Conservation (phyloP, 768 basidiomycete species). For the Fomitopsis pulvina region DNA sequence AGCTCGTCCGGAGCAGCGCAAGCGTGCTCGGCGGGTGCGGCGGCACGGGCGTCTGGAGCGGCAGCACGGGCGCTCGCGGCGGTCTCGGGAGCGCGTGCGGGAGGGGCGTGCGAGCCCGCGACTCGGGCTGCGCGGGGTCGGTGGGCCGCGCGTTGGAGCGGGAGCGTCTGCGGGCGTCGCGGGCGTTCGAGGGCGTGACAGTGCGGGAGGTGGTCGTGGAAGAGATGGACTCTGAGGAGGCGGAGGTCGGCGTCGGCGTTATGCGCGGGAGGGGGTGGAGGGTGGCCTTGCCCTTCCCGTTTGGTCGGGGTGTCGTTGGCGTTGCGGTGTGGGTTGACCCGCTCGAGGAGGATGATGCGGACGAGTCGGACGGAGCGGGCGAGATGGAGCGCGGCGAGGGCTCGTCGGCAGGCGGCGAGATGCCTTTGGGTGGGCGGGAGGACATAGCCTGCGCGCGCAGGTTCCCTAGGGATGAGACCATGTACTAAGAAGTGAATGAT, state of each 20-base stretch:
- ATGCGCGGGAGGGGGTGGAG: conserved; percentile 22
- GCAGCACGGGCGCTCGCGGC: conserved; percentile 9
- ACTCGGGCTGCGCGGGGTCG: conserved; percentile 3
- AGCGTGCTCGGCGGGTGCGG: conserved; percentile 17
- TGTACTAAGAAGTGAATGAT: conserved; percentile 5
- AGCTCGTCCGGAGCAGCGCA: conserved; percentile 15
- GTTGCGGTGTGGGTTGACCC: conserved; percentile 69
- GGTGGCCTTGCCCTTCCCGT: conserved; percentile 19
- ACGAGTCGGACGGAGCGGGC: conserved; percentile 17
- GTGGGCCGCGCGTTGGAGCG: background rate
- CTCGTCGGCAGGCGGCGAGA: conserved; percentile 31
- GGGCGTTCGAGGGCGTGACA: conserved; percentile 24
- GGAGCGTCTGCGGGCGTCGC: conserved; percentile 23
- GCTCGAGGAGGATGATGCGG: conserved; percentile 56
- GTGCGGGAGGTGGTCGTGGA: conserved; percentile 20
- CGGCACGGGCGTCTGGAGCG: conserved; percentile 4
- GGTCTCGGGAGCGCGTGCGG: conserved; percentile 13
- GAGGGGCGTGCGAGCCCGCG: conserved; percentile 1
- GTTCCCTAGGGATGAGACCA: conserved; percentile 13
- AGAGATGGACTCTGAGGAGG: conserved; percentile 18
- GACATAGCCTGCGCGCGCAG: conserved; percentile 19
- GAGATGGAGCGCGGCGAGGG: conserved; percentile 38
- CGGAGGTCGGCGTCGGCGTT: conserved; percentile 19
- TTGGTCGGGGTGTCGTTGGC: conserved; percentile 38
- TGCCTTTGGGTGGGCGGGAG: conserved; percentile 27